Evolutionary conservation across 1,284 basidiomycete species (phyloP).

Genomic region (Trichosporon faecale): DNA sequence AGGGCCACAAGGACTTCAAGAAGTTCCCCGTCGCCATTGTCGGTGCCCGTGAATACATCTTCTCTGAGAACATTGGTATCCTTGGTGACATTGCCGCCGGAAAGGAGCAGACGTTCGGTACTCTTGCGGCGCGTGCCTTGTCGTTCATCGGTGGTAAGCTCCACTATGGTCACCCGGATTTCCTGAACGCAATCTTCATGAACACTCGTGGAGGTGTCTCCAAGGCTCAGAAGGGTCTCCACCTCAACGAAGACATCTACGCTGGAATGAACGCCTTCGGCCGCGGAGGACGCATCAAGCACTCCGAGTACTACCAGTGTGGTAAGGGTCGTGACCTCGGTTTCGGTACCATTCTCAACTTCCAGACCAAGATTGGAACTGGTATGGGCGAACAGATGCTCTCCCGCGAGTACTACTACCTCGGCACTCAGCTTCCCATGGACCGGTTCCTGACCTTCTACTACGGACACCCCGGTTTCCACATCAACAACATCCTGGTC

Average conservation of each 20-base stretch:
- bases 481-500: slow-evolving; percentile 99
- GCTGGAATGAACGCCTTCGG: slow-evolving; percentile 99
- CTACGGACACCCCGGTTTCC: slow-evolving; percentile 99
- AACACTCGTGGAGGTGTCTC: slow-evolving; percentile 96
- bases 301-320: slow-evolving; percentile 96
- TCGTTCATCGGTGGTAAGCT: slow-evolving; percentile 98
- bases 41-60: slow-evolving; percentile 98
- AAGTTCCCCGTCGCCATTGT: slow-evolving; percentile 92
- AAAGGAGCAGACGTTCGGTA: slow-evolving; percentile 99
- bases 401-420: slow-evolving; percentile 97
- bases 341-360: slow-evolving; percentile 98
- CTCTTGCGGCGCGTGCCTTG: slow-evolving; percentile 87
- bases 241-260: slow-evolving; percentile 99
- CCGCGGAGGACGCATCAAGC: slow-evolving; percentile 95
- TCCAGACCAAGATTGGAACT: slow-evolving; percentile 99
- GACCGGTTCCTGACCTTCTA: slow-evolving; percentile 99
- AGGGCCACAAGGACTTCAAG: slow-evolving; percentile 81
- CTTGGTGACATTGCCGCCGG: slow-evolving; percentile 97
- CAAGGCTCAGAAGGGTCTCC: slow-evolving; percentile 97
- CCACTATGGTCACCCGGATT: slow-evolving; percentile 97
- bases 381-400: slow-evolving; percentile 99
- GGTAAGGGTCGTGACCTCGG: slow-evolving; percentile 98
- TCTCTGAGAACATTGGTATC: slow-evolving; percentile 99
- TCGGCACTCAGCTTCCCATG: slow-evolving; percentile 97
- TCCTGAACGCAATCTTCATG: slow-evolving; percentile 98